Evolutionary conservation across 2,329 filamentous ascomycete species (phyloP).

Genomic region (Verticillium tricorpus): DNA sequence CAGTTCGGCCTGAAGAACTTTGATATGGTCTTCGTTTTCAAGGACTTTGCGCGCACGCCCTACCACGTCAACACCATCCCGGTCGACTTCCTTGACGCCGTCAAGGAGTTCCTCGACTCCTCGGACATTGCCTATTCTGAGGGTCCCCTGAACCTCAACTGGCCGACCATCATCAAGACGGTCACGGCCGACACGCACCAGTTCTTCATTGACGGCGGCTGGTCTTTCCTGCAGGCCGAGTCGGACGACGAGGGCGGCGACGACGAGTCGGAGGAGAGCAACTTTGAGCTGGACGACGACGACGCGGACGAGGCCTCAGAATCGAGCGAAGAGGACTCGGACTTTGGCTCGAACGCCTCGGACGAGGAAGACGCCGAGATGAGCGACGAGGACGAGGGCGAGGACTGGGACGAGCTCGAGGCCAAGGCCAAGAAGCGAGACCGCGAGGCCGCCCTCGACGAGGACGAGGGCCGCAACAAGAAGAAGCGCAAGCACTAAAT

Average conservation of each 20-base stretch:
- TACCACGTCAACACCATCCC: constrained; percentile 98
- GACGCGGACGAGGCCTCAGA: constrained; percentile 81
- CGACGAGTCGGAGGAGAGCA: constrained; percentile 84
- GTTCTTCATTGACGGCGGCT: constrained; percentile 94
- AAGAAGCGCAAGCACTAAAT: constrained; percentile 60
- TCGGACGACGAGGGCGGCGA: constrained; percentile 80
- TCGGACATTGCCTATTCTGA: constrained; percentile 93
- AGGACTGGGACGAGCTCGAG: constrained; percentile 94
- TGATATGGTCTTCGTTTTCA: constrained; percentile 97
- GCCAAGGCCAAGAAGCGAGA: constrained; percentile 86
- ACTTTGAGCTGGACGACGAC: constrained; percentile 84
- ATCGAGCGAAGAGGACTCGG: constrained; percentile 75
- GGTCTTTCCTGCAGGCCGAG: constrained; percentile 86
- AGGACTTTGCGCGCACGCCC: constrained; percentile 87
- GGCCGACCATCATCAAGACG: constrained; percentile 99
- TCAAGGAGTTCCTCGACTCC: constrained; percentile 96
- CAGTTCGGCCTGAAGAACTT: constrained; percentile 98
- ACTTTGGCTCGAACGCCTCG: constrained; percentile 86
- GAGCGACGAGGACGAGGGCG: constrained; percentile 71
- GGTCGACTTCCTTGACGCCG: constrained; percentile 86
- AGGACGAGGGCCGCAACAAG: constrained; percentile 70
- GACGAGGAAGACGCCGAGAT: constrained; percentile 73
- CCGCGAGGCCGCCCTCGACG: constrained; percentile 61
- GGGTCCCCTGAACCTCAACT: constrained; percentile 95
- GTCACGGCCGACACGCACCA: constrained; percentile 88